Evolutionary conservation across 2,329 filamentous ascomycete genomes (phyloP), one percentile per base, ranked within the genome.

Genomic region (Zarea fungicola): DNA sequence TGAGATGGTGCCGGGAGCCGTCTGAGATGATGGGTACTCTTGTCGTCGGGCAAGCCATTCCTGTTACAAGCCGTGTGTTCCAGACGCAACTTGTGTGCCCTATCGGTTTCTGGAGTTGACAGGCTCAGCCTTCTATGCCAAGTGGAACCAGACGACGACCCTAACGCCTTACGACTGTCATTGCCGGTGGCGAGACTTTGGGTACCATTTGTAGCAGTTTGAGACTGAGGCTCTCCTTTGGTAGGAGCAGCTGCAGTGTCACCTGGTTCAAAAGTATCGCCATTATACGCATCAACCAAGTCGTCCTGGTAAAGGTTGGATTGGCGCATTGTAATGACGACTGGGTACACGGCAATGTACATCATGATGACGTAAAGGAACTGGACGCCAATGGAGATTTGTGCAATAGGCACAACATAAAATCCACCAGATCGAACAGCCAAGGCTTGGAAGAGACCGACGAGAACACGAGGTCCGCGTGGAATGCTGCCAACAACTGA

Each of bases 231-330:
- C n/a, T n/a, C n/a, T n/a, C n/a, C n/a, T n/a, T n/a, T n/a, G n/a
- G n/a, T n/a, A 16, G 5, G 13, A 11, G 18, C 6, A 18, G 35
- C 10, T 6, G 42, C 10, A 2, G 19, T 21, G 14, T 36, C 42
- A 19, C 22, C 6, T 14, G 5, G 5, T 2, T 37, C 42, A n/a
- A 5, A 10, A 18, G 65, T 65, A 21, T 71, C 66, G 2, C 4
- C 23, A 35, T 65, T 65, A 51, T 82, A 80, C 26, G 84, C 76
- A 0, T 83, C 83, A 2, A 87, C 68, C 0, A 79, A 83, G 6
- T 81, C 73, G 58, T 88, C 83, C 60, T 87, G 84, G 59, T 88
- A 88, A 25, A 85, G 79, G 58, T 87, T 87, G 32, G 83, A 84
- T 60, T 83, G 80, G 23, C 84, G 77, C 65, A 84, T 78, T 1